Percentiles rank a stretch among this genome's conserved stretches.
Conservation (phyloP, 2,329 filamentous ascomycete species). For the Penicillium sp. region DNA sequence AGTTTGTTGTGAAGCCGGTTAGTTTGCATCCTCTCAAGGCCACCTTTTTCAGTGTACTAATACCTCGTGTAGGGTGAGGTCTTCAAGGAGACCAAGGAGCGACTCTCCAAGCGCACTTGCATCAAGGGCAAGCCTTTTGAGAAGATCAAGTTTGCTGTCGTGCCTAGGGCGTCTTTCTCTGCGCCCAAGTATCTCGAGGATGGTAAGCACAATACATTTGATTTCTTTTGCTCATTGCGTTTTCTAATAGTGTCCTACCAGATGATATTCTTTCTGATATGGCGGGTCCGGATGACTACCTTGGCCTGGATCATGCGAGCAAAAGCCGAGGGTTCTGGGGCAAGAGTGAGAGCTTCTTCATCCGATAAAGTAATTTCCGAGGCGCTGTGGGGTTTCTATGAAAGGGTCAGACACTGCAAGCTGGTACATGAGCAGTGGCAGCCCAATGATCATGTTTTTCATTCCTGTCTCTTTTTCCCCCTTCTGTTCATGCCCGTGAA, state of each 20-base stretch:
- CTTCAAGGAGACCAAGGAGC: slow-evolving; percentile 88
- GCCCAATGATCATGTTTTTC: slow-evolving; percentile 15
- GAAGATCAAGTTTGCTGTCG: slow-evolving; percentile 91
- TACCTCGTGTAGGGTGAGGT: slow-evolving; percentile 61
- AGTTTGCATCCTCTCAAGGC: slow-evolving; percentile 26
- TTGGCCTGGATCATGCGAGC: slow-evolving; percentile 61
- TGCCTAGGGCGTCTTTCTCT: slow-evolving; percentile 64
- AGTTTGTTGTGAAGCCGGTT: slow-evolving; percentile 77
- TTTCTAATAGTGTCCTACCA: slow-evolving; percentile 12
- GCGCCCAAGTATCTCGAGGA: slow-evolving; percentile 80
- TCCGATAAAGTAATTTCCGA: slow-evolving; percentile 43
- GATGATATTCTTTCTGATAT: slow-evolving; percentile 45
- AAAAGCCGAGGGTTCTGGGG: slow-evolving; percentile 55
- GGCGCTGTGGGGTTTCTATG: slow-evolving; percentile 18
- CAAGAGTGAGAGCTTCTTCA: slow-evolving; percentile 59
- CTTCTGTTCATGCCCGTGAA: slow-evolving; percentile 3
- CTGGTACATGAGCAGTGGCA: slow-evolving; percentile 19
- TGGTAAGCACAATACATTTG: slow-evolving; percentile 53
- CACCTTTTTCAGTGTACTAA: slow-evolving; percentile 12
- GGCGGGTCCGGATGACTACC: slow-evolving; percentile 70
- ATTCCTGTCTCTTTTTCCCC: slow-evolving; percentile 4
- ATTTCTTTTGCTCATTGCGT: not conserved
- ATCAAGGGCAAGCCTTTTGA: slow-evolving; percentile 98
- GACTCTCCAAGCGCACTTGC: slow-evolving; percentile 85
- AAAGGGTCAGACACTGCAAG: slow-evolving; percentile 18